phyloP scores from a whole-genome alignment of 2,329 filamentous ascomycete genomes.

The Arthroderma sp. region DNA sequence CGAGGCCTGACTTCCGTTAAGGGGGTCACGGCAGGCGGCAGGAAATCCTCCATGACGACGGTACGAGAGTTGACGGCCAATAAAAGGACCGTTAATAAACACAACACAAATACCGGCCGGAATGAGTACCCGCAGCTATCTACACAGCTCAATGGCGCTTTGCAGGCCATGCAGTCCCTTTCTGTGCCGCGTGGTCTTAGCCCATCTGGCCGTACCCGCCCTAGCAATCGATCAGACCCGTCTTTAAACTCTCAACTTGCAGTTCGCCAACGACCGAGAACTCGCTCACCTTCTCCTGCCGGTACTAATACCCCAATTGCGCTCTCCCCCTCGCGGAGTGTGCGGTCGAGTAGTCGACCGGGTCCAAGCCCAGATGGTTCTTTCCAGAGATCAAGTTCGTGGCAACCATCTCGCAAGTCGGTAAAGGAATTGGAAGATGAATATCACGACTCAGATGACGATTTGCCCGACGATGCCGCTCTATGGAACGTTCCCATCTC shows the following conservation, averaged over 20 bases:
- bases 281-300: constrained; percentile 10
- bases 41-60: constrained; percentile 1
- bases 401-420: constrained; percentile 33
- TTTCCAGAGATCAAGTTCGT: constrained; percentile 24
- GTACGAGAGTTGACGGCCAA: constrained; percentile 1
- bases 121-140: constrained; percentile 5
- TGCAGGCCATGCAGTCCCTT: constrained; percentile 14
- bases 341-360: constrained; percentile 16
- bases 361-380: constrained; percentile 9
- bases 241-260: constrained; percentile 14
- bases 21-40: neutral
- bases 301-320: neutral
- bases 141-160: constrained; percentile 10
- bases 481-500: constrained; percentile 39
- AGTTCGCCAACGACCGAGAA: constrained; percentile 5
- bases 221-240: constrained; percentile 9
- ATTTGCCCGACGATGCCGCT: constrained; percentile 37
- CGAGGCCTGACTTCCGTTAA: too few relatives aligned
- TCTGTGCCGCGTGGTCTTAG: constrained; percentile 15
- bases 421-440: constrained; percentile 37
- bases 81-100: neutral
- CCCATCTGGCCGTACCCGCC: constrained; percentile 6
- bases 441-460: constrained; percentile 39
- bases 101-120: neutral
- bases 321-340: constrained; percentile 5